Conservation (phyloP, 1,284 basidiomycete species). For the Melampsora occidentalis region DNA sequence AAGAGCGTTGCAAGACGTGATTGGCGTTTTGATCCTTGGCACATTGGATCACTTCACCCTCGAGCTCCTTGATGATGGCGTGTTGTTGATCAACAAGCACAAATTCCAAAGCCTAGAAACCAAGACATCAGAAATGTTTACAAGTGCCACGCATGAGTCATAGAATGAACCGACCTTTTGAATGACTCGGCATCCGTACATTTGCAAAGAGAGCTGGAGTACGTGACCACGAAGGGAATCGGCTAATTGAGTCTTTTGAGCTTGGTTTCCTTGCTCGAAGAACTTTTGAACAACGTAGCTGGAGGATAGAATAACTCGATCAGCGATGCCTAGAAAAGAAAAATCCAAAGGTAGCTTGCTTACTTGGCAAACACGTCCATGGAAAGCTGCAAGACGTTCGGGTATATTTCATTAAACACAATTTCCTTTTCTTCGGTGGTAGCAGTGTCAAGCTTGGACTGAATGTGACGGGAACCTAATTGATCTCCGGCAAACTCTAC, state of each 20-base stretch:
- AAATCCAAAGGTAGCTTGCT: conserved; percentile 2
- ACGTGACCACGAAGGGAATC: conserved; percentile 76
- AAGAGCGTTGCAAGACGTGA: conserved; percentile 84
- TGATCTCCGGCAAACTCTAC: conserved; percentile 94
- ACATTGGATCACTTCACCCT: conserved; percentile 76
- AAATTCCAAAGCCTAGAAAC: conserved; percentile 73
- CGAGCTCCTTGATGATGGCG: conserved; percentile 72
- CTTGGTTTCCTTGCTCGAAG: conserved; percentile 79
- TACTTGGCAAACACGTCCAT: conserved; percentile 95
- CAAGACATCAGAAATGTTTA: conserved; percentile 35
- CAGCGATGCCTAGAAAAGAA: conserved; percentile 12
- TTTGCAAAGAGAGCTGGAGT: conserved; percentile 75
- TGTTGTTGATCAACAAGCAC: conserved; percentile 73
- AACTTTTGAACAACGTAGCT: conserved; percentile 86
- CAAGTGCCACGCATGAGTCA: too few species aligned
- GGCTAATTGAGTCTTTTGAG: conserved; percentile 70
- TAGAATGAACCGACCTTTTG: conserved; percentile 53
- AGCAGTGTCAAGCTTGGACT: conserved; percentile 58
- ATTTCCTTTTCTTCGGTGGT: conserved; percentile 57
- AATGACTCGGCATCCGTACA: conserved; percentile 78
- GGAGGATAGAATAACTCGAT: not conserved
- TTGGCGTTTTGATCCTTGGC: conserved; percentile 93
- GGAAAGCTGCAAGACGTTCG: conserved; percentile 74
- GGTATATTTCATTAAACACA: conserved; percentile 89
- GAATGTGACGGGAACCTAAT: conserved; percentile 67